A percentile compares a stretch with the other conserved stretches of the same genome.
Evolutionary conservation across 163 green algal species (phyloP).

Genomic region (Scenedesmus sp.): DNA sequence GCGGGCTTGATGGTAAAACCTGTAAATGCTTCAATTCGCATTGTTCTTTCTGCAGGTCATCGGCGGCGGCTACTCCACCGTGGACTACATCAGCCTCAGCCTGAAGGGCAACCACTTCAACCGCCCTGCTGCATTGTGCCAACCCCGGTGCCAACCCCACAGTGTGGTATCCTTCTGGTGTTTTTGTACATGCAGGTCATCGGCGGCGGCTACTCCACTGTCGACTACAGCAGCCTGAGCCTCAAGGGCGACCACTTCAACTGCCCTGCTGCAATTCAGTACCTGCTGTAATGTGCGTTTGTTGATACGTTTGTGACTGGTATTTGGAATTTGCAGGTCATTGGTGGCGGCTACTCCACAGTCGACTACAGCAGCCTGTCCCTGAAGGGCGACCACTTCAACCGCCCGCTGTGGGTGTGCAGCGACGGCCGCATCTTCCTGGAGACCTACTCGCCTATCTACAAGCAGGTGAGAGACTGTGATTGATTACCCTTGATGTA

Average conservation of each 20-base stretch:
- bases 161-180: not conserved
- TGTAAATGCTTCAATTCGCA: not conserved
- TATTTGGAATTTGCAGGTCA: constrained; percentile 15
- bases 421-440: constrained; percentile 97
- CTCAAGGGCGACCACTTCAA: not conserved
- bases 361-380: constrained; percentile 74
- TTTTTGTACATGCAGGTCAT: constrained; percentile 8
- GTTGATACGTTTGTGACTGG: not conserved
- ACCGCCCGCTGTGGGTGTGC: constrained; percentile 96
- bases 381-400: constrained; percentile 92
- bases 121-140: constrained; percentile 83
- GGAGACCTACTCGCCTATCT: constrained; percentile 89
- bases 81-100: constrained; percentile 74
- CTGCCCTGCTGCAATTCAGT: not conserved
- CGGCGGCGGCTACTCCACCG: not conserved
- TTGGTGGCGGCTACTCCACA: constrained; percentile 7
- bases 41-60: constrained; percentile 25
- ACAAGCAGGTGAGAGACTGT: too few species aligned
- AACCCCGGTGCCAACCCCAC: not conserved
- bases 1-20: not conserved
- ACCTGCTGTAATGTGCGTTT: not conserved
- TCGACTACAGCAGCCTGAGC: constrained; percentile 63
- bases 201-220: not conserved
- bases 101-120: constrained; percentile 93
- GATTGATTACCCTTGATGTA: too few species aligned